Evolutionary conservation across 805 yeast species (phyloP).

Genomic region (Metschnikowia dekortorum): DNA sequence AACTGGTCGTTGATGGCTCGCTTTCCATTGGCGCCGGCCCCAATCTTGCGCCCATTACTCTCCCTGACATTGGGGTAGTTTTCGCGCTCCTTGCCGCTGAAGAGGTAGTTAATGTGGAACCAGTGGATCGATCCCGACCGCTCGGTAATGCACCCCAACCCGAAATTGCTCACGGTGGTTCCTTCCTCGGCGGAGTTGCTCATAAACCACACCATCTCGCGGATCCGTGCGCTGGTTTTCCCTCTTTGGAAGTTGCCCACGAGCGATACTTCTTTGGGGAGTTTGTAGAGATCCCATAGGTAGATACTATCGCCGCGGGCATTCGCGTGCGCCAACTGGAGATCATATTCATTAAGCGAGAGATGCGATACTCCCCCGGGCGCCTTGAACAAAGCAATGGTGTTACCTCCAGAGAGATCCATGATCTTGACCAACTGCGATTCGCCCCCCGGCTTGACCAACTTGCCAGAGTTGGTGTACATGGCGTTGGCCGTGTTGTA

Average conservation of each 20-base stretch:
- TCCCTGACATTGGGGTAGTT: constrained; percentile 25
- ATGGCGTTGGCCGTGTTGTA: constrained; percentile 33
- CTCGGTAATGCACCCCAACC: constrained; percentile 50
- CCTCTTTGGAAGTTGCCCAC: constrained; percentile 61
- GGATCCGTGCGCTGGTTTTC: constrained; percentile 52
- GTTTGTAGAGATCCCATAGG: constrained; percentile 58
- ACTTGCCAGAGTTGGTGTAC: constrained; percentile 11
- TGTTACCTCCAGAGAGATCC: constrained; percentile 41
- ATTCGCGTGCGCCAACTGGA: constrained; percentile 50
- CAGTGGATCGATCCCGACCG: constrained; percentile 60
- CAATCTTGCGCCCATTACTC: constrained; percentile 6
- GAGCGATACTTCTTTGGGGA: constrained; percentile 47
- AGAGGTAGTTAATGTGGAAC: constrained; percentile 44
- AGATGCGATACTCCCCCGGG: constrained; percentile 59
- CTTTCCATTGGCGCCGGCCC: not conserved
- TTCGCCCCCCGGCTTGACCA: constrained; percentile 10
- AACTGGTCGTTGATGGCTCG: constrained; percentile 15
- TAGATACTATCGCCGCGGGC: constrained; percentile 58
- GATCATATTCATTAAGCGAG: constrained; percentile 59
- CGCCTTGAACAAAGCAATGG: constrained; percentile 46
- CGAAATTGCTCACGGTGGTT: constrained; percentile 27
- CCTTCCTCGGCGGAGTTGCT: constrained; percentile 23
- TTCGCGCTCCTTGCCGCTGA: constrained; percentile 26
- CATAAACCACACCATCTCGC: constrained; percentile 50
- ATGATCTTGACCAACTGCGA: constrained; percentile 42